A percentile compares a stretch with the other conserved stretches of the same genome.
These are phyloP conservation scores for Talaromyces albobiverticillius DNA, from an alignment of 2,329 filamentous ascomycete genomes.

Conservation along the genomic window DNA sequence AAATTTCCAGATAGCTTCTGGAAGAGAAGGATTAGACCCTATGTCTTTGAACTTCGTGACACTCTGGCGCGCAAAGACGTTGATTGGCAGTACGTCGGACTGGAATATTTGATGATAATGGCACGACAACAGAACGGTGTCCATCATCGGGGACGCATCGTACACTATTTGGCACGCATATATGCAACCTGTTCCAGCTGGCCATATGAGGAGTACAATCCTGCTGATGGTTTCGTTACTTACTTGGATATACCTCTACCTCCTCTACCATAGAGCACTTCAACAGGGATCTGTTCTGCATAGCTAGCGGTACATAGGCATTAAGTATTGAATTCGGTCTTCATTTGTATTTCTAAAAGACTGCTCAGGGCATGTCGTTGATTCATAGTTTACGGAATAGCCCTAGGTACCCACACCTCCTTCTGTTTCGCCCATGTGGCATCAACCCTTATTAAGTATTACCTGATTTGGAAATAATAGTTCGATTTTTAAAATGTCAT, in stretches of 20 bases:
- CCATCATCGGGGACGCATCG: background rate
- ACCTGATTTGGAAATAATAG: too few relatives aligned
- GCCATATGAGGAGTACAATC: background rate
- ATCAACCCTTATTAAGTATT: too few relatives aligned
- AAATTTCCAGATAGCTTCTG: background rate
- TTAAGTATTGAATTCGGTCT: background rate
- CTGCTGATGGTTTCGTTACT: too few relatives aligned
- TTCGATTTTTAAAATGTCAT: too few relatives aligned
- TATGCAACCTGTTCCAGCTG: background rate
- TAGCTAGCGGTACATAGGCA: background rate
- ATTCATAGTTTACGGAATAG: too few relatives aligned
- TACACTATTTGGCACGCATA: constrained; percentile 3
- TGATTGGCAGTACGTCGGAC: constrained; percentile 10
- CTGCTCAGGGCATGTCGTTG: too few relatives aligned
- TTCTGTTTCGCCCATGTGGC: too few relatives aligned
- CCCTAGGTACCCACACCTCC: too few relatives aligned
- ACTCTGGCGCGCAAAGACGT: background rate
- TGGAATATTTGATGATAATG: constrained; percentile 5
- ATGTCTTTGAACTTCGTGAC: constrained; percentile 4
- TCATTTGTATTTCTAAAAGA: background rate
- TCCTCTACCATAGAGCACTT: background rate
- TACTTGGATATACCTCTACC: too few relatives aligned
- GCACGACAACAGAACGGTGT: background rate
- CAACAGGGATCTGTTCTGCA: background rate
- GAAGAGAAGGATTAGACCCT: background rate